Percentiles rank a stretch among this genome's conserved stretches.
Evolutionary conservation across 2,329 filamentous ascomycete genomes (phyloP).

Genomic region (Alternaria ventricosa): DNA sequence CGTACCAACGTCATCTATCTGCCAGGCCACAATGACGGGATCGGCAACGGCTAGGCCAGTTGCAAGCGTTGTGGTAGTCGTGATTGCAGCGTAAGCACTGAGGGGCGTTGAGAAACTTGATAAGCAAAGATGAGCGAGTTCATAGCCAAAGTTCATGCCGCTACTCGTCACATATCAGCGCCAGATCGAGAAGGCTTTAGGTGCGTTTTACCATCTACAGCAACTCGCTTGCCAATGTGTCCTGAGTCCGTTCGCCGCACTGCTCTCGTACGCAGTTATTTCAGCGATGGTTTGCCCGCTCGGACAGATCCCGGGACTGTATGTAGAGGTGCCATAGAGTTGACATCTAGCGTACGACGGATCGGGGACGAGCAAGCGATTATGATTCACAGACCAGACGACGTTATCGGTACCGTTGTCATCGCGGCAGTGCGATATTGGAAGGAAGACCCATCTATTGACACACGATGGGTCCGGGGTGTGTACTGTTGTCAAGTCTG

Average conservation of each 20-base stretch:
- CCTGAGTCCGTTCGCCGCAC: accelerated
- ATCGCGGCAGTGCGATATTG: too few species aligned
- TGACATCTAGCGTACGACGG: background rate
- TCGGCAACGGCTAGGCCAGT: background rate
- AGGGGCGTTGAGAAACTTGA: background rate
- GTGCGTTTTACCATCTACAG: too few species aligned
- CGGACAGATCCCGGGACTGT: background rate
- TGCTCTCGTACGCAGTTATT: background rate
- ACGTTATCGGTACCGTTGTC: background rate
- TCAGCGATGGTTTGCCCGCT: background rate
- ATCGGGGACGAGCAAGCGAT: background rate
- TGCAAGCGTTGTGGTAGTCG: background rate
- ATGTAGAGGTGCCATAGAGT: background rate
- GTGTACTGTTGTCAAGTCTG: background rate
- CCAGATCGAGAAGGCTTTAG: too few species aligned
- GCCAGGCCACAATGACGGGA: background rate
- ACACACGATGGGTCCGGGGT: background rate
- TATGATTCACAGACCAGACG: background rate
- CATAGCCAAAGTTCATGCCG: background rate
- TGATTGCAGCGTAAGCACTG: background rate
- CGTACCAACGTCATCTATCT: background rate
- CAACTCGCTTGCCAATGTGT: background rate
- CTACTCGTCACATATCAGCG: too few species aligned
- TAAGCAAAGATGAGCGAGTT: background rate
- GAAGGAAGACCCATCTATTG: too few species aligned